Base-by-base conservation (phyloP, 2,329 filamentous ascomycete species). In the Aspergillus quadricinctus region DNA sequence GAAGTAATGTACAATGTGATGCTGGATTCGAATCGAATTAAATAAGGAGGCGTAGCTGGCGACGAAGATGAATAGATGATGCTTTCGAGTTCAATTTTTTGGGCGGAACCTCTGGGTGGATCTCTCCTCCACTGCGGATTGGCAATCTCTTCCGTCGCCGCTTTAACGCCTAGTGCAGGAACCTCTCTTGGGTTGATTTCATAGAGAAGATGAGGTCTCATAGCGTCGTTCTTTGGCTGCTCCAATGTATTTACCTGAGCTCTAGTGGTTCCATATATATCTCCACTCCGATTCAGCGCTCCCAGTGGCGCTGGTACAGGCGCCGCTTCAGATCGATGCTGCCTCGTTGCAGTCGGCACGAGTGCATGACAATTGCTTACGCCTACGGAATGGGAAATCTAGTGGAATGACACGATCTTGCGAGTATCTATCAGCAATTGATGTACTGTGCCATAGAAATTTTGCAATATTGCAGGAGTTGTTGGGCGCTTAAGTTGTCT, bases 61-160 rank as follows among this genome's bases (percentile, higher is more conserved):
- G 43, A 6, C 11, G 43, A 25, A 10, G 43, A 21, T 25, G 43
- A 45, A 23, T 17, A 14, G 23, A 23, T 23, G 23, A 23, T 23
- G 23, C 23, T 14, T 46, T 25, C 9, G 23, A 43, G n/a, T 43
- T 49, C 48, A 49, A 35, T 35, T 49, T 35, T 49, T 40, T 49
- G 52, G 40, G 55, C 57, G 55, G 57, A 55, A 45, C 14, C 31
- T 50, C 41, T 35, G 52, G 53, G 49, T 46, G 56, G 49, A 50
- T 25, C 52, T 56, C 37, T 48, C 53, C 49, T 28, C 31, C 57
- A 52, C 52, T 37, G 37, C 52, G 50, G 59, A 56, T 56, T 52
- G 55, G 54, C 43, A 46, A 46, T 46, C 19, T 46, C 11, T 46
- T 46, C 21, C 10, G 11, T 46, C 43, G 43, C 43, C 43, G 43